Evolutionary conservation across 352 stramenopile species (phyloP).

Genomic region (Phytophthora cajani): DNA sequence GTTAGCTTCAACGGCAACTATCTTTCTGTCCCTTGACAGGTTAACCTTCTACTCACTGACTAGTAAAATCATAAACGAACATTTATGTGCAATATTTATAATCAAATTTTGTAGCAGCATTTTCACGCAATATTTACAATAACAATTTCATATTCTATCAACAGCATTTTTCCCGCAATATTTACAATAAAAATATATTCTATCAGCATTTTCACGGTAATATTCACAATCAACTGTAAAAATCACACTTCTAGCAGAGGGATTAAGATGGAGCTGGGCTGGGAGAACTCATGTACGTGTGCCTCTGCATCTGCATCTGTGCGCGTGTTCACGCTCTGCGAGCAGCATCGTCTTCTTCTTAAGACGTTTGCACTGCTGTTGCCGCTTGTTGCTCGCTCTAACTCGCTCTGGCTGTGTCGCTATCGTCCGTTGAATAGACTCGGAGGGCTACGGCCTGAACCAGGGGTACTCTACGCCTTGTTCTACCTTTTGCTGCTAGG

Average conservation of each 20-base stretch:
- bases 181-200: too few relatives aligned
- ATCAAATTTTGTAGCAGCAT: too few relatives aligned
- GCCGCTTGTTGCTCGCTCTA: conserved; percentile 3
- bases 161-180: too few relatives aligned
- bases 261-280: conserved; percentile 64
- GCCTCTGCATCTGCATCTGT: background rate
- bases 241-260: background rate
- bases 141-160: too few relatives aligned
- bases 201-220: background rate
- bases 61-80: too few relatives aligned
- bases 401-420: conserved; percentile 15
- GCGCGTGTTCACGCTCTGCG: background rate
- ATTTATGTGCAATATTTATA: background rate
- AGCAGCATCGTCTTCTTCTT: background rate
- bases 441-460: conserved; percentile 47
- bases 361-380: background rate
- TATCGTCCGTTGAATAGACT: conserved; percentile 29
- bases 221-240: background rate
- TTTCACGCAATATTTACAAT: too few relatives aligned
- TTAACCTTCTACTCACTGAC: too few relatives aligned
- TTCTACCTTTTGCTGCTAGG: background rate
- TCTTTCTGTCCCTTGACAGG: too few relatives aligned
- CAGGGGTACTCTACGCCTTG: conserved; percentile 31
- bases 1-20: background rate
- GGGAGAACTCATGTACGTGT: conserved; percentile 83